These are phyloP conservation scores for Amanita rimosa DNA, from an alignment of 768 basidiomycete genomes.

Conservation along the genomic window DNA sequence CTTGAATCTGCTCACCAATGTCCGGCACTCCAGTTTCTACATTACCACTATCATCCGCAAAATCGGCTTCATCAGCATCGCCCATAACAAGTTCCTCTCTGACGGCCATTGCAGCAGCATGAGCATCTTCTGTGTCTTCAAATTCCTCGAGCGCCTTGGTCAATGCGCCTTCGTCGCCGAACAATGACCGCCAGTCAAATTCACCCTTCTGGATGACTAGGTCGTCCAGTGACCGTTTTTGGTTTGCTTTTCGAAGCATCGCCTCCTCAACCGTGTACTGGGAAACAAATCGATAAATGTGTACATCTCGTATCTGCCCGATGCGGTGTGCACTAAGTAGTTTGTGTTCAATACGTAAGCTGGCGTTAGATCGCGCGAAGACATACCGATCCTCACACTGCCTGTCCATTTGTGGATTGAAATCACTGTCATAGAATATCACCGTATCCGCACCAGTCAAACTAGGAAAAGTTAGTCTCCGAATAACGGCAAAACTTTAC, in stretches of 20 bases:
- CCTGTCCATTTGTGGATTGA: constrained; percentile 95
- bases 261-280: constrained; percentile 90
- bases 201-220: constrained; percentile 90
- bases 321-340: constrained; percentile 83
- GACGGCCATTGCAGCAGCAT: constrained; percentile 69
- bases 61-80: constrained; percentile 75
- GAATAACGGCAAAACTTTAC: constrained; percentile 8
- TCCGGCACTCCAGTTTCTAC: constrained; percentile 8
- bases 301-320: constrained; percentile 91
- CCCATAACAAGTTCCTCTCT: constrained; percentile 61
- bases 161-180: constrained; percentile 55
- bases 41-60: constrained; percentile 28
- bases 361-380: neutral
- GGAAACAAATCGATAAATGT: constrained; percentile 92
- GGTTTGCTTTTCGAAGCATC: constrained; percentile 94
- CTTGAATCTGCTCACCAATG: constrained; percentile 16
- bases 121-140: constrained; percentile 82
- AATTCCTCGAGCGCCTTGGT: constrained; percentile 72
- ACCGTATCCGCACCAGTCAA: constrained; percentile 89
- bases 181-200: constrained; percentile 87
- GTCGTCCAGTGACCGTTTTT: constrained; percentile 85
- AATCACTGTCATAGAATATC: constrained; percentile 95
- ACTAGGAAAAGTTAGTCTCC: constrained; percentile 26
- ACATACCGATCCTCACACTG: constrained; percentile 88
- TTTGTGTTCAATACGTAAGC: neutral